A percentile compares a stretch with the other conserved stretches of the same genome.
These are phyloP conservation scores for Knoxia roxburghii DNA, from an alignment of 257 asterid genomes.

Conservation along the genomic window DNA sequence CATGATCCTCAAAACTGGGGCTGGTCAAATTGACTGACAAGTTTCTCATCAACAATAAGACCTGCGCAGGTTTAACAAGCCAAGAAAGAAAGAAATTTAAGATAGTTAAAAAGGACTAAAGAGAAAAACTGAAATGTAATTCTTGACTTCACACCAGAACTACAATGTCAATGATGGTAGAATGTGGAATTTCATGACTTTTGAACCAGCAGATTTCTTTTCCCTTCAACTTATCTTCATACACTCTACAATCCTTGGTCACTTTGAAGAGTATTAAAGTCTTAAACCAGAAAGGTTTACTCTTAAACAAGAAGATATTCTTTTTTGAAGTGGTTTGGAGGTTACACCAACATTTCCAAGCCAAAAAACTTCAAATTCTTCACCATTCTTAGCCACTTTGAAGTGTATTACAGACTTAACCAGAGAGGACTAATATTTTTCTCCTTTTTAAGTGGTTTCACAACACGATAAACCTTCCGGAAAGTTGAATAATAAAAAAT, in stretches of 20 bases:
- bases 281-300: not conserved
- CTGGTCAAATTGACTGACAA: constrained; percentile 82
- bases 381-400: too few species aligned
- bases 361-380: too few species aligned
- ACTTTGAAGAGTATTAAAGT: not conserved
- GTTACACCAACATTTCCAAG: not conserved
- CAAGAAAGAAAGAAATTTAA: constrained; percentile 1
- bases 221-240: not conserved
- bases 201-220: not conserved
- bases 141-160: not conserved
- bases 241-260: not conserved
- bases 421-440: too few species aligned
- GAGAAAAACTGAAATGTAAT: not conserved
- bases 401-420: too few species aligned
- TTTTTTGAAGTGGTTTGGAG: not conserved
- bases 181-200: not conserved
- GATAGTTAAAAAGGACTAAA: not conserved
- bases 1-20: constrained; percentile 85
- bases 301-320: not conserved
- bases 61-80: constrained; percentile 36
- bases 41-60: constrained; percentile 76
- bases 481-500: not conserved
- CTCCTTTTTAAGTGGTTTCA: too few species aligned
- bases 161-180: not conserved
- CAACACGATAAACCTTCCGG: not conserved